These are phyloP conservation scores for Spirogloea muscicola DNA, from an alignment of 139 green algal species.

Conservation along the genomic window DNA sequence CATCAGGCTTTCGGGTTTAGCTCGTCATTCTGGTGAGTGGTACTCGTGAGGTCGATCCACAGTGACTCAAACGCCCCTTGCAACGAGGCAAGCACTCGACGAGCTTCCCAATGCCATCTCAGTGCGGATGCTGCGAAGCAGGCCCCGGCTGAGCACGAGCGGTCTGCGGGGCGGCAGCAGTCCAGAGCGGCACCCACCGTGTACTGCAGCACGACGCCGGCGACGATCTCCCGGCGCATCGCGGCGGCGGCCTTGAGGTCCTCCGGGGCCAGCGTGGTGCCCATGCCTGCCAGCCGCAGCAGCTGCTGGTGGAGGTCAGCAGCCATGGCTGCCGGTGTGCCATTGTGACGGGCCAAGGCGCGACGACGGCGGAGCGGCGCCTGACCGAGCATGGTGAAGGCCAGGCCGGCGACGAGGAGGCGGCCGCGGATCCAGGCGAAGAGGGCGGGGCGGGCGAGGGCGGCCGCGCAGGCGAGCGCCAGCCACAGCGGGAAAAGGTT, in stretches of 20 bases:
- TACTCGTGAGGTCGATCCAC: background rate
- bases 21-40: background rate
- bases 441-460: slow-evolving; percentile 1
- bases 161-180: background rate
- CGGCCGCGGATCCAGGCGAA: slow-evolving; percentile 22
- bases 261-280: slow-evolving; percentile 61
- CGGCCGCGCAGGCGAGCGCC: slow-evolving; percentile 1
- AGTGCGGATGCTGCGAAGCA: background rate
- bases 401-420: slow-evolving; percentile 45
- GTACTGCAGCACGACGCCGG: slow-evolving; percentile 67
- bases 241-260: slow-evolving; percentile 35
- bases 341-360: background rate
- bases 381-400: slow-evolving; percentile 62
- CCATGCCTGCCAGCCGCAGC: slow-evolving; percentile 56
- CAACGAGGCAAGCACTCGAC: no score
- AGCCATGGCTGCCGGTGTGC: background rate
- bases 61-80: no score
- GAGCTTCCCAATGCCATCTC: no score
- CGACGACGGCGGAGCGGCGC: background rate
- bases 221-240: slow-evolving; percentile 50
- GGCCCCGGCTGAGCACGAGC: background rate
- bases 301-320: background rate
- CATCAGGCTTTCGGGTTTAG: background rate
- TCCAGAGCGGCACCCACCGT: slow-evolving; percentile 48
- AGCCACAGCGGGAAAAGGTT: slow-evolving; percentile 40